Percentiles rank a stretch among this genome's conserved stretches.
phyloP scores from a whole-genome alignment of 148 eudicot genomes.

The Rhododendron williamsianum region DNA sequence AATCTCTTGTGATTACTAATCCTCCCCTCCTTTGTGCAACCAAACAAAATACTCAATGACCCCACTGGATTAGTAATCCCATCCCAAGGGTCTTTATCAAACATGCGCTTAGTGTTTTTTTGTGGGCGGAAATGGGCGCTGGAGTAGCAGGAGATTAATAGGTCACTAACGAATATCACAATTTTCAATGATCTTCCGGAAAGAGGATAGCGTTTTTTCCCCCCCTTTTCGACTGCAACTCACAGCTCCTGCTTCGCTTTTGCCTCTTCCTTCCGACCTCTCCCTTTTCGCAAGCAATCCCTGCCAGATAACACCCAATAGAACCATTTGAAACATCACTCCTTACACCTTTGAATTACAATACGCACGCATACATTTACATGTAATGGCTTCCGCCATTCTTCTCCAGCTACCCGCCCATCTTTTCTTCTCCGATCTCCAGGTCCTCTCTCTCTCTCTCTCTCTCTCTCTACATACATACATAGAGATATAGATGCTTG shows the following conservation, averaged over 20 bases:
- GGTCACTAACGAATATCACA: no score
- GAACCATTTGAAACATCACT: background rate
- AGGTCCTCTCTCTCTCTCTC: constrained; percentile 24
- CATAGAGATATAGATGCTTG: background rate
- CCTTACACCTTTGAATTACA: background rate
- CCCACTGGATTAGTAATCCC: no score
- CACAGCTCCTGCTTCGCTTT: background rate
- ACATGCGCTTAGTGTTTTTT: no score
- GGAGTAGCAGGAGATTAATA: no score
- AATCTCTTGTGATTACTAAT: no score
- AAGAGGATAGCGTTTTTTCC: no score
- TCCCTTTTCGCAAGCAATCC: background rate
- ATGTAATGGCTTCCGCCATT: constrained; percentile 38
- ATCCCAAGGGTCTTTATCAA: no score
- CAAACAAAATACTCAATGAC: no score
- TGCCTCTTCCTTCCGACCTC: background rate
- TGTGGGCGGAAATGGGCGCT: no score
- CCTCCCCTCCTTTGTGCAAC: no score
- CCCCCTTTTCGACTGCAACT: background rate
- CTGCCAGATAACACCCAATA: background rate
- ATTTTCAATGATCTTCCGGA: no score
- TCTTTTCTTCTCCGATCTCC: constrained; percentile 26
- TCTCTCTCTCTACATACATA: background rate
- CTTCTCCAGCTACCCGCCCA: constrained; percentile 31
- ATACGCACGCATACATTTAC: background rate